Conservation (phyloP, 345 rosid species). For the Aquilaria yunnanensis region DNA sequence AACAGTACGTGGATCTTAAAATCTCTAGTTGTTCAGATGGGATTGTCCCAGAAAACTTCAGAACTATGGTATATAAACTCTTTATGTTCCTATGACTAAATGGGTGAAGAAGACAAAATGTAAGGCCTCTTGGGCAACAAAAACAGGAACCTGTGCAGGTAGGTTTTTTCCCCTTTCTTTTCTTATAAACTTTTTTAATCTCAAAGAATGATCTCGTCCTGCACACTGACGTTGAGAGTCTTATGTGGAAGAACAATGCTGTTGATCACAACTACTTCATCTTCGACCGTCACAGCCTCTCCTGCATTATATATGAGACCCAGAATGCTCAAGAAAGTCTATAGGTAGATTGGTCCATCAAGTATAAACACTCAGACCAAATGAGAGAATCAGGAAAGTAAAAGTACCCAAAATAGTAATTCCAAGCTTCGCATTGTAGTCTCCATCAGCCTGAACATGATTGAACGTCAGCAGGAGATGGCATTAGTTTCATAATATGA, state of each 20-base stretch:
- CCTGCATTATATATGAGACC: conserved; percentile 36
- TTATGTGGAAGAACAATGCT: conserved; percentile 81
- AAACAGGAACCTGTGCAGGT: too few relatives aligned
- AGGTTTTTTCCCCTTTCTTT: too few relatives aligned
- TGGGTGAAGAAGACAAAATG: too few relatives aligned
- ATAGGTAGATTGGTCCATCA: not conserved
- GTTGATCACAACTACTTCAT: conserved; percentile 62
- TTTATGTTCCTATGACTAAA: too few relatives aligned
- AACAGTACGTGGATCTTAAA: too few relatives aligned
- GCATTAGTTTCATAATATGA: too few relatives aligned
- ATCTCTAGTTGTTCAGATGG: too few relatives aligned
- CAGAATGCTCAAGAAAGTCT: not conserved
- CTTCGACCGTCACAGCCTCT: conserved; percentile 77
- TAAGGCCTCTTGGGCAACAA: too few relatives aligned
- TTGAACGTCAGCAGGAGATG: conserved; percentile 2
- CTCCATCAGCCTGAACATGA: conserved; percentile 57
- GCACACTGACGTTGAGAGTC: conserved; percentile 52
- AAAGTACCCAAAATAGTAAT: conserved; percentile 66
- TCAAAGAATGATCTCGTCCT: conserved; percentile 65
- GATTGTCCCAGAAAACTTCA: too few relatives aligned
- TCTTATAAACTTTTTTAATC: not conserved
- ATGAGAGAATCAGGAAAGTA: not conserved
- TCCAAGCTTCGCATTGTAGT: conserved; percentile 66
- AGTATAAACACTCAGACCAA: not conserved
- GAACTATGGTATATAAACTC: too few relatives aligned